These are phyloP conservation scores for Marasmius fiardii DNA, from an alignment of 1,284 basidiomycete species.

Conservation along the genomic window DNA sequence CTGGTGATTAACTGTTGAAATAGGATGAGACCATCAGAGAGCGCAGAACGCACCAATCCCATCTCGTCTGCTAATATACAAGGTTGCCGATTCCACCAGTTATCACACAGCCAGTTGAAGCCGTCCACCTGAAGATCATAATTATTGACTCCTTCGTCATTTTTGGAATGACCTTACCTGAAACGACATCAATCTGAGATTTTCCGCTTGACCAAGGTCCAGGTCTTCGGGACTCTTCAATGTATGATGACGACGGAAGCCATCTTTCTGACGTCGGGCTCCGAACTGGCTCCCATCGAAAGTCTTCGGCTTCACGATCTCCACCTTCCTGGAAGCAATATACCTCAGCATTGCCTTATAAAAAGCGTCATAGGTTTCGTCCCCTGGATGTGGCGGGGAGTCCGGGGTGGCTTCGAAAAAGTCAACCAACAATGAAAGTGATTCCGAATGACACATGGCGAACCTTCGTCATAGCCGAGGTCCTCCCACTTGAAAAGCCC, in stretches of 20 bases:
- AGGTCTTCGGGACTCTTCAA: constrained; percentile 53
- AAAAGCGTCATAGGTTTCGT: constrained; percentile 62
- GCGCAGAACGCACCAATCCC: constrained; percentile 65
- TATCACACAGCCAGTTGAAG: constrained; percentile 88
- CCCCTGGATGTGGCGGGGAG: constrained; percentile 67
- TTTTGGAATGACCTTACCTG: constrained; percentile 45
- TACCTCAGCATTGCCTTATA: constrained; percentile 63
- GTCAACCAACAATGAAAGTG: constrained; percentile 10
- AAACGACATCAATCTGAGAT: constrained; percentile 79
- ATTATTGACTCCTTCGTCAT: background rate
- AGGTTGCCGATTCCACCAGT: constrained; percentile 85
- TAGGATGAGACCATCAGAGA: constrained; percentile 4
- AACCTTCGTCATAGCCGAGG: constrained; percentile 85
- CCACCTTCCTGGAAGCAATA: constrained; percentile 60
- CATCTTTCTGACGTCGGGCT: constrained; percentile 46
- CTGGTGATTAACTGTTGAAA: constrained; percentile 32
- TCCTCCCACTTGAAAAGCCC: constrained; percentile 89
- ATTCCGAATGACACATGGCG: constrained; percentile 16
- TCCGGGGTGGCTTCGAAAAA: constrained; percentile 78
- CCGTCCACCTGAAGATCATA: constrained; percentile 69
- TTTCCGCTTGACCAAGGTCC: constrained; percentile 58
- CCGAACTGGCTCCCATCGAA: constrained; percentile 28
- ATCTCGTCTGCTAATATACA: constrained; percentile 99
- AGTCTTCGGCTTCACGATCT: constrained; percentile 48
- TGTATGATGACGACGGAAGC: constrained; percentile 40